Percentiles rank a stretch among this genome's conserved stretches.
Evolutionary conservation across 768 basidiomycete species (phyloP).

Genomic region (Lactarius pseudohatsudake): DNA sequence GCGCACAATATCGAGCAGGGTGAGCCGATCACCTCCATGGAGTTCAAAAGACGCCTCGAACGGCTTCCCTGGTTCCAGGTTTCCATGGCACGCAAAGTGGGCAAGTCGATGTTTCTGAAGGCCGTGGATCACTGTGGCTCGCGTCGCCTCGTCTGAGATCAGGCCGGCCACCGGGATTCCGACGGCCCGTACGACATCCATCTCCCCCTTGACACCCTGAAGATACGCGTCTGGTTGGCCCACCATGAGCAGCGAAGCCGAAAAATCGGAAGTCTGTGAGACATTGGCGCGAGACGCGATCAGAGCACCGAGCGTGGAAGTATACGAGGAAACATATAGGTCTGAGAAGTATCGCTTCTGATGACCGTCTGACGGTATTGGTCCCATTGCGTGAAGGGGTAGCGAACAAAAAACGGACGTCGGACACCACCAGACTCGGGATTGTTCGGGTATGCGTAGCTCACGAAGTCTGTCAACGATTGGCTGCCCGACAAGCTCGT

Average conservation of each 20-base stretch:
- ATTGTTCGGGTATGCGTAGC: background rate
- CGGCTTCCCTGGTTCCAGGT: background rate
- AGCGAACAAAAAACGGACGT: constrained; percentile 23
- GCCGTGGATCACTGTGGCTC: background rate
- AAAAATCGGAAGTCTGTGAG: background rate
- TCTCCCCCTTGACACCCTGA: background rate
- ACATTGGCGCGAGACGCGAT: constrained; percentile 4
- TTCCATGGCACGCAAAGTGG: constrained; percentile 24
- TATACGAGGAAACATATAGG: constrained; percentile 24
- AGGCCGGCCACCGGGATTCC: constrained; percentile 7
- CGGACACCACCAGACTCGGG: constrained; percentile 24
- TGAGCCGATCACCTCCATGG: constrained; percentile 5
- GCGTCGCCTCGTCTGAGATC: constrained; percentile 3
- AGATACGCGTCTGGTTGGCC: constrained; percentile 9
- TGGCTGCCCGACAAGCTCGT: constrained; percentile 11
- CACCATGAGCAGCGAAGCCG: constrained; percentile 16
- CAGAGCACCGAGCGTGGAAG: constrained; percentile 21
- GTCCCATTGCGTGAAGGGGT: constrained; percentile 23
- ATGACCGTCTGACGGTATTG: constrained; percentile 3
- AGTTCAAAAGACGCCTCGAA: constrained; percentile 13
- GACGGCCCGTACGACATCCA: background rate
- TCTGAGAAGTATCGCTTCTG: constrained; percentile 11
- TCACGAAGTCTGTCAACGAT: constrained; percentile 10
- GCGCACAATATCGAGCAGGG: constrained; percentile 17
- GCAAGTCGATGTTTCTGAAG: constrained; percentile 5